Evolutionary conservation across 1,284 basidiomycete genomes (phyloP).

Genomic region (Puccinia novopanici): DNA sequence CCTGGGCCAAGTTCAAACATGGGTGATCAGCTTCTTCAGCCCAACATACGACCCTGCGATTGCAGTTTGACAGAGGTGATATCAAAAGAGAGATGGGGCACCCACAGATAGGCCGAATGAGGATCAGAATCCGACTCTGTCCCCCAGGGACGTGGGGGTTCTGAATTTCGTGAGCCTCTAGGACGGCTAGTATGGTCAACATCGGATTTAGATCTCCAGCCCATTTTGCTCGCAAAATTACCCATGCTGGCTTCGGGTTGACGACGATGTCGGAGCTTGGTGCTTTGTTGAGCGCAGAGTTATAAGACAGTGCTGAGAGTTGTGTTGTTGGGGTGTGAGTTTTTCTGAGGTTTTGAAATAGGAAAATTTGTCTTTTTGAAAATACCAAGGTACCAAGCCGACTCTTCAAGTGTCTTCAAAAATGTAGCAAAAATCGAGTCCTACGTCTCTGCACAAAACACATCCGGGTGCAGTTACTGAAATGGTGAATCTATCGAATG

Average conservation of each 20-base stretch:
- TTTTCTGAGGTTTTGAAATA: too few species aligned
- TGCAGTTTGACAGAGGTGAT: neutral
- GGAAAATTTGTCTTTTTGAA: neutral
- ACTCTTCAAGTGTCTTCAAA: too few species aligned
- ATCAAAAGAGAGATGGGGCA: too few species aligned
- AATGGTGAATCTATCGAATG: too few species aligned
- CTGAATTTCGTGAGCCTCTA: neutral
- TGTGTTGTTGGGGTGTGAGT: too few species aligned
- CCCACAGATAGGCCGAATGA: neutral
- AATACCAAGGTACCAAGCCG: too few species aligned
- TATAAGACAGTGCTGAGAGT: neutral
- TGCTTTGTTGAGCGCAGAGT: neutral
- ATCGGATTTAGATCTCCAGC: constrained; percentile 1
- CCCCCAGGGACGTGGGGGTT: neutral
- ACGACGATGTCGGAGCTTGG: neutral
- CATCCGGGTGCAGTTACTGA: too few species aligned
- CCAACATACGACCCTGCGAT: neutral
- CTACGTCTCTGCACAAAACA: too few species aligned
- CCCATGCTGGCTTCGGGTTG: neutral
- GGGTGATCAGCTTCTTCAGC: neutral
- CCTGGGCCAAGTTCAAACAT: neutral
- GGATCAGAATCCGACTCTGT: neutral
- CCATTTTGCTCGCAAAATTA: constrained; percentile 1
- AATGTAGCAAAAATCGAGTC: too few species aligned
- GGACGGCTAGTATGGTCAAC: neutral